Conservation (phyloP, 768 basidiomycete species). For the Collybiopsis confluens region DNA sequence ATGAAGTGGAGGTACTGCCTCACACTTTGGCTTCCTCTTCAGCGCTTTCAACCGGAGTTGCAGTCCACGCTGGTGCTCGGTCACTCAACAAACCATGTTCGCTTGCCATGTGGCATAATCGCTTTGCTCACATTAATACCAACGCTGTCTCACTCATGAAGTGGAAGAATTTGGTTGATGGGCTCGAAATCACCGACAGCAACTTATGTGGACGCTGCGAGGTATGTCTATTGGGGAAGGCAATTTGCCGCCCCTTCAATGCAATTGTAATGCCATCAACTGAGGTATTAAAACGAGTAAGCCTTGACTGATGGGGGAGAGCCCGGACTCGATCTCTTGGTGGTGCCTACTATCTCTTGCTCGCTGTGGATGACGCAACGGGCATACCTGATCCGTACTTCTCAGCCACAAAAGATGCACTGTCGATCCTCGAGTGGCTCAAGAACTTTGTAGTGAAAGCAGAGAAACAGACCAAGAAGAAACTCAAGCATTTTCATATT, state of each 20-base stretch:
- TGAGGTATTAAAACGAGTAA: background rate
- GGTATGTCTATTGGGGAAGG: background rate
- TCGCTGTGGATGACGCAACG: background rate
- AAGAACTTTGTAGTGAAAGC: background rate
- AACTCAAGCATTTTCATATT: background rate
- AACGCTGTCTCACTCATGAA: background rate
- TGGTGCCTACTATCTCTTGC: slow-evolving; percentile 1
- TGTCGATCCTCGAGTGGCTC: background rate
- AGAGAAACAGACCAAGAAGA: background rate
- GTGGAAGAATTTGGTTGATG: background rate
- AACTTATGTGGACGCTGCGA: background rate
- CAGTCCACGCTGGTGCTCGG: background rate
- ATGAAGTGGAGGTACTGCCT: background rate
- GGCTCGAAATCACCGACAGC: background rate
- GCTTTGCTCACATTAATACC: background rate
- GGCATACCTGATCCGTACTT: background rate
- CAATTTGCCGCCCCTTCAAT: slow-evolving; percentile 1
- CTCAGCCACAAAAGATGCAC: background rate
- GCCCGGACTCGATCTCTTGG: background rate
- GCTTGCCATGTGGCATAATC: background rate
- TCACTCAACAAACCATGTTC: background rate
- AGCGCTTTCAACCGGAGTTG: background rate
- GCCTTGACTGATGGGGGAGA: slow-evolving; percentile 5
- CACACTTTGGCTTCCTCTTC: too few relatives aligned
- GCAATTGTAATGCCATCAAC: background rate